Conservation (phyloP, 768 basidiomycete species). For the Jaapia argillacea region DNA sequence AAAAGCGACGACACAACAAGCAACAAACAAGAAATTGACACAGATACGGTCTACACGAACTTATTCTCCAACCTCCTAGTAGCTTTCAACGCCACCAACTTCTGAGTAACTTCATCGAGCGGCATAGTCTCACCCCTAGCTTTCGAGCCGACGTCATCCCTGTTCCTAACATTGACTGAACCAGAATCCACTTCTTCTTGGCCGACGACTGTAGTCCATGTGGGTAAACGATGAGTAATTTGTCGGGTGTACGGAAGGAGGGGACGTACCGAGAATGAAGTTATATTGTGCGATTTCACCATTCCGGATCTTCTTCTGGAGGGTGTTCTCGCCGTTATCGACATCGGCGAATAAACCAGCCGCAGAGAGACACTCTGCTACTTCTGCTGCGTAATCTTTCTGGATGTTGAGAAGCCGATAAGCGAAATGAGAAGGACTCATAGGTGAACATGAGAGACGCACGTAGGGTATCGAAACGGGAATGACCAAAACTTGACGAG, state of each 20-base stretch:
- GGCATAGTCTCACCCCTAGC: slow-evolving; percentile 66
- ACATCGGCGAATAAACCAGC: slow-evolving; percentile 84
- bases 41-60: slow-evolving; percentile 26
- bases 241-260: not conserved
- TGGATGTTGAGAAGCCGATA: slow-evolving; percentile 21
- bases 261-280: slow-evolving; percentile 79
- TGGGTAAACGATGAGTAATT: not conserved
- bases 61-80: slow-evolving; percentile 42
- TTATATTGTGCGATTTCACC: slow-evolving; percentile 97
- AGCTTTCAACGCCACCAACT: slow-evolving; percentile 65
- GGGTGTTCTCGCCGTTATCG: slow-evolving; percentile 85
- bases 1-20: too few species aligned
- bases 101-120: slow-evolving; percentile 59
- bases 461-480: slow-evolving; percentile 89
- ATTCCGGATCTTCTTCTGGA: slow-evolving; percentile 96
- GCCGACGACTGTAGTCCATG: slow-evolving; percentile 65
- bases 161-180: slow-evolving; percentile 92
- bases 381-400: slow-evolving; percentile 86
- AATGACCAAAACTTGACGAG: slow-evolving; percentile 91
- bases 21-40: too few species aligned
- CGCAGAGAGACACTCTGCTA: slow-evolving; percentile 54
- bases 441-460: slow-evolving; percentile 21
- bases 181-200: slow-evolving; percentile 79
- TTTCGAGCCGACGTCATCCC: slow-evolving; percentile 88
- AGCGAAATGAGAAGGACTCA: slow-evolving; percentile 9